Evolutionary conservation across 108 stramenopile species (phyloP), one percentile per base, ranked within the genome.

Genomic region (Nannochloropsis oceanica): DNA sequence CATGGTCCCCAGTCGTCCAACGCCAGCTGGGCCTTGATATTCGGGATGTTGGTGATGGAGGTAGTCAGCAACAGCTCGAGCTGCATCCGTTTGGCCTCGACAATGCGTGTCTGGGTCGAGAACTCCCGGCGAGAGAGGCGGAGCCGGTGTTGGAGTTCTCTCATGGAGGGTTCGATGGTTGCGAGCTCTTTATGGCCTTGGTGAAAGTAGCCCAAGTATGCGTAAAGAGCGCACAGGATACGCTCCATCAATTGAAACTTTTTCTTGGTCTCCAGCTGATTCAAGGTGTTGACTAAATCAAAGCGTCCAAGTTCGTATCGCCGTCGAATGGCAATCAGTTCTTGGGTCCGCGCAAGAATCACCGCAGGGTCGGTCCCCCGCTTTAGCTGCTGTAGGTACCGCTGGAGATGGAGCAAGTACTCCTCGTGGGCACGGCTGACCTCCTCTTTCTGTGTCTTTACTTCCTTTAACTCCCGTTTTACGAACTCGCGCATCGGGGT

Each of bases 241-340:
- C 90, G 85, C 83, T 43, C 84, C 18, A 89, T 87, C 11, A 91
- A 85, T 85, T 91, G 84, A 73, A 89, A 89, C 89, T 91, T 91
- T 81, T 91, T 91, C 87, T 88, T 91, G 27, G 85, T 91, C 90
- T 91, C 90, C 11, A 91, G 87, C 87, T 87, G 87, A 82, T 89
- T 91, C 26, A 91, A 44, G 59, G 87, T 85, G 27, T 88, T 82
- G 2, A 91, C 90, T 42, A 91, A 80, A 84, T 91, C 90, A 42
- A 90, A 89, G 20, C 90, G 84, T 12, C 84, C 84, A 80, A 91
- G 83, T 82, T 91, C 90, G 83, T 87, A 88, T 42, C 85, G 24
- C 84, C 83, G 83, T 44, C 85, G 80, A 0, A 85, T 18, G 14
- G 85, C 27, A 10, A 87, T 44, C 0, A 88, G 87, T 34, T 87